Evolutionary conservation across 2,329 filamentous ascomycete species (phyloP), one percentile per base, ranked within the genome.

Genomic region (Aspergillus proliferans): DNA sequence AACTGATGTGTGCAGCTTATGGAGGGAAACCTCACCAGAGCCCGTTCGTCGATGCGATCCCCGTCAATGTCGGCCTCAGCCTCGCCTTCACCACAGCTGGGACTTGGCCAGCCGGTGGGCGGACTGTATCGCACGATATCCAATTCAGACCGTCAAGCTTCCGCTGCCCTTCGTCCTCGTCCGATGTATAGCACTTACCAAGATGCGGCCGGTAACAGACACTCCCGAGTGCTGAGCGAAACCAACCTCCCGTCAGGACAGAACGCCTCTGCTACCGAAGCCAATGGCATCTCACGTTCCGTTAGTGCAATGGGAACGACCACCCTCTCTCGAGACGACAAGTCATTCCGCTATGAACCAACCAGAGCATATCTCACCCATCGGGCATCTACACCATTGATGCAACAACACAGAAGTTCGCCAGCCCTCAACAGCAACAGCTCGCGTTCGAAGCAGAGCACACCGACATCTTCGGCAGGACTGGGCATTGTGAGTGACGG

Each of bases 21-120:
- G 90, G 92, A 96, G 70, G 89, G 86, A 34, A 96, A 96, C 59
- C 76, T 96, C 18, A 85, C 80, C 49, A 85, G 88, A 52, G 91
- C 89, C 26, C 82, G 88, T 59, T 83, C 80, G 54, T 85, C 85
- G 8, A 74, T 88, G 21, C 76, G 80, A 42, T 73, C 73, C 6
- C 75, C 78, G 7, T 75, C 75, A 10, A 61, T 70, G 6, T 76
- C 79, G 21, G 72, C 75, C 45, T 72, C 73, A 47, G 71, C 75
- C 9, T 72, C 74, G n/a, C 65, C 65, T 6, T 61, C 58, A 22
- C 47, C 58, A 10, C 59, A 58, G 8, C 57, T 66, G 42, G 69
- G 69, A 46, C 54, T 62, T n/a, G 65, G 66, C 34, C 66, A 71
- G 49, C 70, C 70, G 6, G 67, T 66, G 1, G 71, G 71, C 14